Conservation (phyloP, 2,329 filamentous ascomycete genomes). For the Fusarium longipes region DNA sequence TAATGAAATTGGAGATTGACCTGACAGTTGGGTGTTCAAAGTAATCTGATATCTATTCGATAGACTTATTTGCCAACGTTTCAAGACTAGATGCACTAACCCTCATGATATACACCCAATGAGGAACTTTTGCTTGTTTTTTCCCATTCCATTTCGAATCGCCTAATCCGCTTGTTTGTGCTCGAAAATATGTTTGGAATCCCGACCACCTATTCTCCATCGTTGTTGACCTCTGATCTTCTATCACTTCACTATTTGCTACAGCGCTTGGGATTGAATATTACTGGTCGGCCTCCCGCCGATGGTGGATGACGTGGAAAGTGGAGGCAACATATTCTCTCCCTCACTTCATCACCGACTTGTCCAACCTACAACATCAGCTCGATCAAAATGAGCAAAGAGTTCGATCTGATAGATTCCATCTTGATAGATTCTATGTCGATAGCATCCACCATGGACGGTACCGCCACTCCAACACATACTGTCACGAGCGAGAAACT, state of each 20-base stretch:
- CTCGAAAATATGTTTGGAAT: neutral
- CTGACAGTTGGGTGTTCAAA: neutral
- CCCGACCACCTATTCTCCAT: neutral
- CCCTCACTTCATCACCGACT: neutral
- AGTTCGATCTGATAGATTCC: slow-evolving; percentile 29
- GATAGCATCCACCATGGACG: slow-evolving; percentile 34
- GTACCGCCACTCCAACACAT: slow-evolving; percentile 32
- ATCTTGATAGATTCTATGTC: slow-evolving; percentile 36
- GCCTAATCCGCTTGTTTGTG: neutral
- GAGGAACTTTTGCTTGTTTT: neutral
- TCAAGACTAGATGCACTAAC: neutral
- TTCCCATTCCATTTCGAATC: neutral
- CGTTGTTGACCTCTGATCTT: neutral
- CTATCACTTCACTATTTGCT: neutral
- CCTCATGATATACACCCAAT: neutral
- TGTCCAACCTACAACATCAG: too few species aligned
- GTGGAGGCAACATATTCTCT: neutral
- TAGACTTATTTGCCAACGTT: too few species aligned
- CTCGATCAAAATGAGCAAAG: slow-evolving; percentile 24
- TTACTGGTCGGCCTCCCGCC: neutral
- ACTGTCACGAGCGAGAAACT: slow-evolving; percentile 17
- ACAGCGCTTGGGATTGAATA: neutral
- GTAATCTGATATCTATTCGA: too few species aligned
- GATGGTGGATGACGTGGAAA: neutral
- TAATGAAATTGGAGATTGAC: neutral